Base-by-base conservation (phyloP, 2,329 filamentous ascomycete species). In the Pseudogymnoascus sp. region DNA sequence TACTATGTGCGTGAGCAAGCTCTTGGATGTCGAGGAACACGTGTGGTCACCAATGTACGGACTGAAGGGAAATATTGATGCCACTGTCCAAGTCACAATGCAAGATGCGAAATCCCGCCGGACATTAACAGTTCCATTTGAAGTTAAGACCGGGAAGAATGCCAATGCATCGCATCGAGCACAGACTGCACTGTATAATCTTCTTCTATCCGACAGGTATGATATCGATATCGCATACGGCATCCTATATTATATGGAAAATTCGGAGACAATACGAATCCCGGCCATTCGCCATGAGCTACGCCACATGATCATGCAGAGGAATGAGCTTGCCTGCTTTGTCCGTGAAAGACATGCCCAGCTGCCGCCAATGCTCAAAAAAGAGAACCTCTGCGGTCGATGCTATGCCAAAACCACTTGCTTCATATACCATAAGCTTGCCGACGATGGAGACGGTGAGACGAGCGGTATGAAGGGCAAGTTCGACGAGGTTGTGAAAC, bases 1-100 rank as follows among this genome's bases (percentile, higher is more conserved):
- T 10, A 88, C 82, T 63, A 87, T 97, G 82, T 92, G 90, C 68
- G 87, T 99, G 68, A 95, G 88, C 70, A 99, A 97, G 73, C 80
- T 99, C 28, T 86, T 99, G 12, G 94, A 97, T 72, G 90, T 99
- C 8, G 94, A 99, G 73, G 94, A 99, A 74, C 94, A 97, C 72
- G 87, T 99, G 28, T 99, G 94, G 94, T 97, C 93, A 5, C 94
- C 94, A 0, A 93, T 92, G 85, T 99, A 96, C 73, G 94, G 94
- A 0, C 80, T 99, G 14, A 99, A 99, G 74, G 94, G 94, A 31
- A 99, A 97, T 69, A 94, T 99, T 65, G 94, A 99, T 76, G 94
- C 94, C 28, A 97, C 94, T 0, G 90, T 99, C 0, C 91, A 99
- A 76, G 89, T 94, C 14, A 85, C 84, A 0, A 89, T 97, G 79